Percentiles rank a stretch among this genome's conserved stretches.
These are phyloP conservation scores for Logfia minima DNA, from an alignment of 129 eudicot species.

Conservation along the genomic window DNA sequence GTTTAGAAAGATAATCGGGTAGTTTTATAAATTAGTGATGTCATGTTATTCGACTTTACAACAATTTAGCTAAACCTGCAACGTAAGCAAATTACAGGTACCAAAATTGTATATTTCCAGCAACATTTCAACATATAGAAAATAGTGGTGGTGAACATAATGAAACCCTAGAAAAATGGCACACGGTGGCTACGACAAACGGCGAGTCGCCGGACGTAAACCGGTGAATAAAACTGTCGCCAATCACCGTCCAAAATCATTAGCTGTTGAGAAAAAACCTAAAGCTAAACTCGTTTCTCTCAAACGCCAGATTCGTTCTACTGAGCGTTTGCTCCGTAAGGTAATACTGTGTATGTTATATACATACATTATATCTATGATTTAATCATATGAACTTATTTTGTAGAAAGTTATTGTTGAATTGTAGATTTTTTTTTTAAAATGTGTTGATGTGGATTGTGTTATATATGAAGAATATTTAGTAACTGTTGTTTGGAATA, in stretches of 20 bases:
- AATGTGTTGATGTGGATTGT: not conserved
- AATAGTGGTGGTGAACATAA: not conserved
- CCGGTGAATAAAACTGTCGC: constrained; percentile 41
- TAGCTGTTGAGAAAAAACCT: constrained; percentile 58
- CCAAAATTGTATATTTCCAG: not conserved
- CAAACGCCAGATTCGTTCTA: constrained; percentile 89
- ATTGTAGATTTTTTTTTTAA: no score
- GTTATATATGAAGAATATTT: not conserved
- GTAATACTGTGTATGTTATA: constrained; percentile 25
- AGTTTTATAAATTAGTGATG: no score
- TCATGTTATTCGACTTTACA: not conserved
- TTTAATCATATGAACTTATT: not conserved
- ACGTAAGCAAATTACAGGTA: constrained; percentile 11
- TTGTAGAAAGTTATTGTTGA: not conserved
- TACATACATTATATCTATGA: not conserved
- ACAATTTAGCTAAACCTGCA: not conserved
- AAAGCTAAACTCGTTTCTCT: constrained; percentile 61
- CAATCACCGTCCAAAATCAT: constrained; percentile 51
- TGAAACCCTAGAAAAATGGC: constrained; percentile 50
- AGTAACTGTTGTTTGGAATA: no score
- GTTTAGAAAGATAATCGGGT: no score
- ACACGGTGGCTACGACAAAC: constrained; percentile 77
- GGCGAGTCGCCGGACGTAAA: constrained; percentile 55
- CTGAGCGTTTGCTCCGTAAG: constrained; percentile 70
- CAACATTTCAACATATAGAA: constrained; percentile 11